Evolutionary conservation across 192 early-diverging fungal genomes (phyloP).

Genomic region (Coemansia sp.): DNA sequence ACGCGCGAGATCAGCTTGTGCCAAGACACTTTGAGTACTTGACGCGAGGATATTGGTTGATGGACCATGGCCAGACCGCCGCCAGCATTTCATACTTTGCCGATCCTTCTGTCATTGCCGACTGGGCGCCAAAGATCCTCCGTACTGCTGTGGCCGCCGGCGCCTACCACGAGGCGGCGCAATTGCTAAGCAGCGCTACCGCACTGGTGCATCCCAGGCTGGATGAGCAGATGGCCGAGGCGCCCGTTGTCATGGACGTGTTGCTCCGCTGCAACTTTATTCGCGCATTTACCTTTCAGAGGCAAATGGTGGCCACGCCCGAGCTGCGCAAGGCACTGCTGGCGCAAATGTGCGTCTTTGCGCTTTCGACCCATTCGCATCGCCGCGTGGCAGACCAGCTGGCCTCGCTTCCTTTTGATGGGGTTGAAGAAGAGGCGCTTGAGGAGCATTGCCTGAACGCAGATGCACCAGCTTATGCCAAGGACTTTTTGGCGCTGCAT

Average conservation of each 20-base stretch:
- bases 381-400: conserved; percentile 26
- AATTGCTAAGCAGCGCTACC: conserved; percentile 44
- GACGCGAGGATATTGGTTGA: conserved; percentile 55
- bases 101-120: conserved; percentile 48
- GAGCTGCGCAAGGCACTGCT: conserved; percentile 38
- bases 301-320: background rate
- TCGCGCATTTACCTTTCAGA: conserved; percentile 53
- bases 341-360: conserved; percentile 46
- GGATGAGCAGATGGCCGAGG: conserved; percentile 15
- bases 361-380: conserved; percentile 19
- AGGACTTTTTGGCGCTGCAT: conserved; percentile 53
- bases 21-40: conserved; percentile 49
- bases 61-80: conserved; percentile 47
- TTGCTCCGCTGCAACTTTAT: conserved; percentile 39
- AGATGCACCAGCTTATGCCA: conserved; percentile 13
- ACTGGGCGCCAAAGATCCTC: conserved; percentile 50
- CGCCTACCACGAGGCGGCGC: conserved; percentile 16
- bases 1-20: conserved; percentile 27
- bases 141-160: conserved; percentile 21
- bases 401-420: conserved; percentile 38
- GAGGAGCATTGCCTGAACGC: conserved; percentile 27
- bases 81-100: conserved; percentile 38
- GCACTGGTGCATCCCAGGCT: conserved; percentile 30
- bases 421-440: conserved; percentile 28
- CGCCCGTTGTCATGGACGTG: conserved; percentile 39